Conservation (phyloP, 73 alveolate genomes). For the Paramecium caudatum region DNA sequence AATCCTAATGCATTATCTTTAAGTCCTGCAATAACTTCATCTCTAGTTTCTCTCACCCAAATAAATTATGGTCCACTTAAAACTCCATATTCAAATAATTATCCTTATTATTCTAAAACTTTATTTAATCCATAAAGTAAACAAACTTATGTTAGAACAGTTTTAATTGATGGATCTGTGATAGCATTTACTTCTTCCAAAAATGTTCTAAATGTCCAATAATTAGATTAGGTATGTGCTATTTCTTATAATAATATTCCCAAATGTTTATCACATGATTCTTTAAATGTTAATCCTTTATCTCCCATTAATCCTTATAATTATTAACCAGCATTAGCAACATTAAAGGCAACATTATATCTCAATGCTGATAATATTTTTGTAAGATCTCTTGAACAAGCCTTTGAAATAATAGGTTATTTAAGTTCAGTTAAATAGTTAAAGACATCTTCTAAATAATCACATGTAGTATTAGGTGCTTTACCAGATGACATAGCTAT, state of each 20-base stretch:
- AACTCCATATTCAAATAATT: constrained; percentile 71
- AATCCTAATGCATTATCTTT: constrained; percentile 71
- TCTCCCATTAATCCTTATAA: constrained; percentile 59
- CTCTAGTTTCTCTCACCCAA: constrained; percentile 68
- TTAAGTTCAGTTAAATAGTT: constrained; percentile 54
- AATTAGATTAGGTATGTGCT: constrained; percentile 62
- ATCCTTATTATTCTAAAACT: constrained; percentile 45
- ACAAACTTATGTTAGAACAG: constrained; percentile 39
- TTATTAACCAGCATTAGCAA: constrained; percentile 62
- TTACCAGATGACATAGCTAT: constrained; percentile 66
- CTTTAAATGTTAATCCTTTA: constrained; percentile 70
- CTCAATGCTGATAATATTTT: constrained; percentile 21
- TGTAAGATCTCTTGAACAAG: background rate
- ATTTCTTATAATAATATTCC: constrained; percentile 68
- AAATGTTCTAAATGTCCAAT: constrained; percentile 71
- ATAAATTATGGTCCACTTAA: constrained; percentile 66
- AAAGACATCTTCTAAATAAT: constrained; percentile 60
- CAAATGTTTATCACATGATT: constrained; percentile 61
- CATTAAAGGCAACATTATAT: constrained; percentile 67
- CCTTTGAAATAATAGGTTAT: background rate
- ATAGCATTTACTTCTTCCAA: constrained; percentile 35
- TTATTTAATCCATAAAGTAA: constrained; percentile 72
- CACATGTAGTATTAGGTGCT: constrained; percentile 57
- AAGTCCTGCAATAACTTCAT: constrained; percentile 39
- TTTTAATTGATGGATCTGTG: constrained; percentile 28